A percentile compares a stretch with the other conserved stretches of the same genome.
These are phyloP conservation scores for Fraxinus pennsylvanica DNA, from an alignment of 257 asterid genomes.

Conservation along the genomic window DNA sequence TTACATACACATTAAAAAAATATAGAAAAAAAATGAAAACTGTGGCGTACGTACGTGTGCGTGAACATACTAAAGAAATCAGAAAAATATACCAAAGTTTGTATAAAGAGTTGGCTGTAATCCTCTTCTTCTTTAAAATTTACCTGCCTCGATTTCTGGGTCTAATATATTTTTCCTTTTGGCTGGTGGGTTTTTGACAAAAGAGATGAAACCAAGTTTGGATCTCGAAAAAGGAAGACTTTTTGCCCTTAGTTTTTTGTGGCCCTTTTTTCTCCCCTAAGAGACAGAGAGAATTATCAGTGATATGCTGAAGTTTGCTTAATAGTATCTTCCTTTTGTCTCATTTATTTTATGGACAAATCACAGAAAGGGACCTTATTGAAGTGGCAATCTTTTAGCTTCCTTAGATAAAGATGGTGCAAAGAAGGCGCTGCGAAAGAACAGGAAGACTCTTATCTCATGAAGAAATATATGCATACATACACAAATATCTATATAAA, in stretches of 20 bases:
- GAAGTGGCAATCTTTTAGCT: slow-evolving; percentile 37
- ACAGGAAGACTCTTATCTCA: slow-evolving; percentile 51
- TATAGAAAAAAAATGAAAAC: too few species aligned
- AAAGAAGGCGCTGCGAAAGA: slow-evolving; percentile 51
- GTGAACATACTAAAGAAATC: slow-evolving; percentile 14
- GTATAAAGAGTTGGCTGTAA: slow-evolving; percentile 37
- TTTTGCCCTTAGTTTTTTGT: not conserved
- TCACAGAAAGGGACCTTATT: slow-evolving; percentile 48
- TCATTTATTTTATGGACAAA: slow-evolving; percentile 20
- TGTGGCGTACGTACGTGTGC: slow-evolving; percentile 11
- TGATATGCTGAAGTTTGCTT: slow-evolving; percentile 4
- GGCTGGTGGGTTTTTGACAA: slow-evolving; percentile 43
- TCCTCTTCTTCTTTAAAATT: slow-evolving; percentile 41
- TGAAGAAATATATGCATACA: slow-evolving; percentile 27
- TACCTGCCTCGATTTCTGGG: slow-evolving; percentile 74
- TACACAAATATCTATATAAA: not conserved
- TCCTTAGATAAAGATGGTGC: slow-evolving; percentile 79
- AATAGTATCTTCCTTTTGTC: slow-evolving; percentile 18
- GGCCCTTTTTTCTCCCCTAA: not conserved
- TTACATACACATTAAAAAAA: not conserved
- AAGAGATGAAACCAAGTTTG: slow-evolving; percentile 31
- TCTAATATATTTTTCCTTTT: slow-evolving; percentile 45
- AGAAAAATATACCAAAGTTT: slow-evolving; percentile 51
- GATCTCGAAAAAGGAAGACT: slow-evolving; percentile 26
- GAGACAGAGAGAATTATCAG: not conserved